These are phyloP conservation scores for Psilocybe mexicana DNA, from an alignment of 1,284 basidiomycete species.

Conservation along the genomic window DNA sequence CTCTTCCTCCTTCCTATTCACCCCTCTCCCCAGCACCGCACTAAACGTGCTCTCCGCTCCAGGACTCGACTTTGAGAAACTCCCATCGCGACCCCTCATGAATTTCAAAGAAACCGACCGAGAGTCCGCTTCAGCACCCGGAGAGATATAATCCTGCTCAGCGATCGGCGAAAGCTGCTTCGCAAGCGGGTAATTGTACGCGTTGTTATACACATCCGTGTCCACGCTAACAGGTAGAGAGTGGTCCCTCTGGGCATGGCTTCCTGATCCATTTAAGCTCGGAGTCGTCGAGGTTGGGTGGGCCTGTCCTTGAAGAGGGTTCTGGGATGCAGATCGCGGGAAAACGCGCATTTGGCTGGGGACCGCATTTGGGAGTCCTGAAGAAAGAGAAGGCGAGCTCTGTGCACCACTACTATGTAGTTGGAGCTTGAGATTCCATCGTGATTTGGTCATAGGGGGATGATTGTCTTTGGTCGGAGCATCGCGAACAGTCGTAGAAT, in stretches of 20 bases:
- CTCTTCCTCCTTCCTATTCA: conserved; percentile 7
- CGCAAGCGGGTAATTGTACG: conserved; percentile 35
- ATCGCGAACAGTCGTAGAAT: conserved; percentile 3
- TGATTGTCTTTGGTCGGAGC: not conserved
- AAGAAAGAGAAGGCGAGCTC: conserved; percentile 10
- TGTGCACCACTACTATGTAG: conserved; percentile 9
- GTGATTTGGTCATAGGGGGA: conserved; percentile 15
- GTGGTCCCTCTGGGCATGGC: not conserved
- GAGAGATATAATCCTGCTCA: conserved; percentile 57
- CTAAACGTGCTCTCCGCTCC: conserved; percentile 16
- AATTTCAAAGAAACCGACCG: conserved; percentile 16
- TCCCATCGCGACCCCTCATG: conserved; percentile 8
- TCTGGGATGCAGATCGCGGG: not conserved
- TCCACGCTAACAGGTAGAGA: conserved; percentile 9
- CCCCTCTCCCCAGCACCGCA: conserved; percentile 2
- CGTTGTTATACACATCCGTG: conserved; percentile 37
- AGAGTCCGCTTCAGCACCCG: conserved; percentile 21
- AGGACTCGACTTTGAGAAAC: conserved; percentile 13
- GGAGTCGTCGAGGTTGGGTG: not conserved
- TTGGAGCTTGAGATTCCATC: conserved; percentile 19
- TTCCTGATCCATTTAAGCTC: not conserved
- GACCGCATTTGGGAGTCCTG: not conserved
- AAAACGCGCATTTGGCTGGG: not conserved
- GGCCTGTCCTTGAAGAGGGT: not conserved
- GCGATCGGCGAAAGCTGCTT: conserved; percentile 55